phyloP scores from a whole-genome alignment of 1,139 yeast genomes.

The Yamadazyma kanchanaburiensis region DNA sequence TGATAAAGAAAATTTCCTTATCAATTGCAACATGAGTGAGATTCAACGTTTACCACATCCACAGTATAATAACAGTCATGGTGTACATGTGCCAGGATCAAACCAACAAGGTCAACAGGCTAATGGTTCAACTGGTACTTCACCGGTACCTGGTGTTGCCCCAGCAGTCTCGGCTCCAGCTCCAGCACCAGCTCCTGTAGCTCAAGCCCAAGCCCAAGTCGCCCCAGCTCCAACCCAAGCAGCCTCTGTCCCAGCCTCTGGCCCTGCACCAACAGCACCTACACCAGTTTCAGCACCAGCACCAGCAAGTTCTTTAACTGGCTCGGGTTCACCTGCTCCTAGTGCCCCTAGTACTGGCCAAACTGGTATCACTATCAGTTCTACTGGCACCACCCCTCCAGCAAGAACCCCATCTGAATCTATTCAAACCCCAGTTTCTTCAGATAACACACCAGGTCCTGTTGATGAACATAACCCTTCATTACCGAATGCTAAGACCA shows the following conservation, averaged over 20 bases:
- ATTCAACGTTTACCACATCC: conserved; percentile 18
- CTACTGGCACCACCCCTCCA: neutral
- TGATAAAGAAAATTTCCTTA: too few relatives aligned
- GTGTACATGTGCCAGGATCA: neutral
- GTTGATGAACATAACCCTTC: conserved; percentile 18
- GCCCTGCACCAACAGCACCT: too few relatives aligned
- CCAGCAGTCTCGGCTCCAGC: conserved; percentile 1
- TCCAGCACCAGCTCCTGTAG: conserved; percentile 1
- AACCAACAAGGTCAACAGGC: too few relatives aligned
- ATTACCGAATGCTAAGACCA: conserved; percentile 50
- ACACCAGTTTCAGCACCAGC: too few relatives aligned
- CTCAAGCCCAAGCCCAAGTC: neutral
- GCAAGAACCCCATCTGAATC: conserved; percentile 1
- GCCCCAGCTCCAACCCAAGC: too few relatives aligned
- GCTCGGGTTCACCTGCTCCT: too few relatives aligned
- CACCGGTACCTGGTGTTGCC: neutral
- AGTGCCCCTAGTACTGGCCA: too few relatives aligned
- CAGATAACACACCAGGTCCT: neutral
- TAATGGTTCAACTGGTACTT: conserved; percentile 7
- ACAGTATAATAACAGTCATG: neutral
- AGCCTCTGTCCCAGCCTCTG: too few relatives aligned
- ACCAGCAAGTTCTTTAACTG: too few relatives aligned
- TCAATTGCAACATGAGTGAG: conserved; percentile 23
- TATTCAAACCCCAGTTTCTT: conserved; percentile 1
- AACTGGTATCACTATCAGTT: neutral